Percentiles rank a stretch among this genome's conserved stretches.
phyloP scores from a whole-genome alignment of 805 yeast genomes.

The Hanseniaspora nectarophila region DNA sequence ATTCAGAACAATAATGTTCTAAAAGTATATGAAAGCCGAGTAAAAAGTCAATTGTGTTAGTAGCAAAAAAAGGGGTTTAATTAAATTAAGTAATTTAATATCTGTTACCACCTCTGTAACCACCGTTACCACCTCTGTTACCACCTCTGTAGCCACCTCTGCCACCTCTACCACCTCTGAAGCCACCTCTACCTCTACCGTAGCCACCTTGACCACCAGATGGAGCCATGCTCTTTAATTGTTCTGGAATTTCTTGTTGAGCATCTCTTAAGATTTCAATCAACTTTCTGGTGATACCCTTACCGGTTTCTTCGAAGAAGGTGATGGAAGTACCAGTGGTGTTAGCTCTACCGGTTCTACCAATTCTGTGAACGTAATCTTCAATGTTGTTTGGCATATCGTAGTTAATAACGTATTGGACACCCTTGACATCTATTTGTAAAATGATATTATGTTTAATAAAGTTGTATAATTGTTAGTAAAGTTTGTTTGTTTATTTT shows the following conservation, averaged over 20 bases:
- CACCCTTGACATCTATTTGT: conserved; percentile 85
- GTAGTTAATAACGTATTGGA: conserved; percentile 81
- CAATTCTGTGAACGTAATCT: conserved; percentile 97
- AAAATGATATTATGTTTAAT: background rate
- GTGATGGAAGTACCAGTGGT: conserved; percentile 90
- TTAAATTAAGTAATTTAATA: too few relatives aligned
- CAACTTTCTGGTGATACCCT: conserved; percentile 80
- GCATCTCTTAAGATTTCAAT: conserved; percentile 90
- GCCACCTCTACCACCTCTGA: conserved; percentile 32
- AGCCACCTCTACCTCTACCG: conserved; percentile 30
- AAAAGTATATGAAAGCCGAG: background rate
- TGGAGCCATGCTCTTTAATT: conserved; percentile 62
- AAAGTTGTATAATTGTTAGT: conserved; percentile 8
- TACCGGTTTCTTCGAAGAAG: conserved; percentile 77
- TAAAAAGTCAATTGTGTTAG: too few relatives aligned
- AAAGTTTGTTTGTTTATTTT: background rate
- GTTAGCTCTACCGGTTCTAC: conserved; percentile 99
- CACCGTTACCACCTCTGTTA: conserved; percentile 28
- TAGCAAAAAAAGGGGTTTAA: background rate
- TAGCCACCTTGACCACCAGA: conserved; percentile 45
- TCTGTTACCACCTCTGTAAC: conserved; percentile 30
- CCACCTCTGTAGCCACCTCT: conserved; percentile 29
- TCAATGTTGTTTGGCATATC: conserved; percentile 98
- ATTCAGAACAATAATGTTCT: background rate
- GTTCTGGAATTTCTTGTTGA: conserved; percentile 76